phyloP scores from a whole-genome alignment of 2,329 filamentous ascomycete species.

The Rhinocladiella mackenziei region DNA sequence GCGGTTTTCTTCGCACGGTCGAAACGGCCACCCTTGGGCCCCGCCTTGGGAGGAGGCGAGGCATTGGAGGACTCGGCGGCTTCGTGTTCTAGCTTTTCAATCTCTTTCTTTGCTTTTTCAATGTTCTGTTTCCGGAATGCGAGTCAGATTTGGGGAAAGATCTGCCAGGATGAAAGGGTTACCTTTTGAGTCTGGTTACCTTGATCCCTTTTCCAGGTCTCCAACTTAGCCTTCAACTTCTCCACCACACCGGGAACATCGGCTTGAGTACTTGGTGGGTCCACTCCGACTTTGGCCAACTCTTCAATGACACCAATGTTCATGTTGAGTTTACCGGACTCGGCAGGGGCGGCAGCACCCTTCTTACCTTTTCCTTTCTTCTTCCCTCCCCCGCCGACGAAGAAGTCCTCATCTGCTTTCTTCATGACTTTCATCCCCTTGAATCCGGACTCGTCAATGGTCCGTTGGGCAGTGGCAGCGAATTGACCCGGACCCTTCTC shows the following conservation, averaged over 20 bases:
- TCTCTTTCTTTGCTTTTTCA: conserved; percentile 92
- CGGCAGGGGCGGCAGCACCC: conserved; percentile 46
- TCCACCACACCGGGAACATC: conserved; percentile 77
- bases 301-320: conserved; percentile 90
- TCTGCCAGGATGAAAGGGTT: too few species aligned
- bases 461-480: conserved; percentile 73
- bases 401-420: conserved; percentile 90
- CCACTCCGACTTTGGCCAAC: conserved; percentile 75
- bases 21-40: conserved; percentile 38
- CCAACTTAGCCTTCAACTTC: conserved; percentile 89
- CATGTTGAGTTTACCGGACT: conserved; percentile 67
- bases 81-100: conserved; percentile 76
- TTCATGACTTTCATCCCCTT: conserved; percentile 79
- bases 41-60: conserved; percentile 35
- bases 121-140: conserved; percentile 76
- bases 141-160: too few species aligned
- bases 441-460: conserved; percentile 74
- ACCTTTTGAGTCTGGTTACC: conserved; percentile 85
- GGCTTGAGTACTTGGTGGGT: conserved; percentile 79
- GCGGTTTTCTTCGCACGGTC: conserved; percentile 54
- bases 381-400: conserved; percentile 66
- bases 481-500: conserved; percentile 49
- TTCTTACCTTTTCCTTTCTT: conserved; percentile 54
- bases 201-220: conserved; percentile 88
- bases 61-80: conserved; percentile 55